phyloP scores from a whole-genome alignment of 768 basidiomycete species.

The Austroboletus festivus region DNA sequence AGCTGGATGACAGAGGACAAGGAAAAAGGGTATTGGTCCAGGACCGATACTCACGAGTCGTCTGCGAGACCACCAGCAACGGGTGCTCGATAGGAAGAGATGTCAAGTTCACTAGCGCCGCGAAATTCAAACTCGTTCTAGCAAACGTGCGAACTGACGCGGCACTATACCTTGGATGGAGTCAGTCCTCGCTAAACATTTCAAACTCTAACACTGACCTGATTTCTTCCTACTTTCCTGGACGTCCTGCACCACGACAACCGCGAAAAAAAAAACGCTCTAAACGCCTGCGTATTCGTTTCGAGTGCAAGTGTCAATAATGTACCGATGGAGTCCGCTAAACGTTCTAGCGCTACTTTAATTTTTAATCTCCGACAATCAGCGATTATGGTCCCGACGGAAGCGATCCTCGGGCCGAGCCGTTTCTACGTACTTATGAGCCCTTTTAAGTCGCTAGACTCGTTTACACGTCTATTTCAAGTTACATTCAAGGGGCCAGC shows the following conservation, averaged over 20 bases:
- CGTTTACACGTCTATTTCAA: background rate
- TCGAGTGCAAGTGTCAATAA: background rate
- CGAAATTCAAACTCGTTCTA: conserved; percentile 19
- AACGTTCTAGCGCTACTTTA: conserved; percentile 12
- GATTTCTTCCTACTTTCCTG: background rate
- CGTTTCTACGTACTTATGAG: conserved; percentile 3
- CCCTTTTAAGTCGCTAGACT: background rate
- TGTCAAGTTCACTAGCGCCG: conserved; percentile 8
- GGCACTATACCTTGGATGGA: conserved; percentile 10
- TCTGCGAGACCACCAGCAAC: conserved; percentile 3
- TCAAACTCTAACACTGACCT: conserved; percentile 6
- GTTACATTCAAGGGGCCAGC: background rate
- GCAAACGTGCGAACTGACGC: conserved; percentile 30
- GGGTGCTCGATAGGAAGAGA: conserved; percentile 11
- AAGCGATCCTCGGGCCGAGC: conserved; percentile 20
- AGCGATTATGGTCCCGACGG: conserved; percentile 15
- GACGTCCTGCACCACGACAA: no score
- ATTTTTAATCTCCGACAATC: conserved; percentile 17
- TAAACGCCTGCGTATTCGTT: background rate
- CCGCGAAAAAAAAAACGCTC: background rate
- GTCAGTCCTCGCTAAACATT: conserved; percentile 1
- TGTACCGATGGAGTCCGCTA: background rate
- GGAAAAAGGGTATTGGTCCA: conserved; percentile 8
- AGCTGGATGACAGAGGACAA: conserved; percentile 15
- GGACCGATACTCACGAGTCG: conserved; percentile 15